Evolutionary conservation across 805 yeast genomes (phyloP), one percentile per base, ranked within the genome.

Genomic region (Kodamaea laetipori): DNA sequence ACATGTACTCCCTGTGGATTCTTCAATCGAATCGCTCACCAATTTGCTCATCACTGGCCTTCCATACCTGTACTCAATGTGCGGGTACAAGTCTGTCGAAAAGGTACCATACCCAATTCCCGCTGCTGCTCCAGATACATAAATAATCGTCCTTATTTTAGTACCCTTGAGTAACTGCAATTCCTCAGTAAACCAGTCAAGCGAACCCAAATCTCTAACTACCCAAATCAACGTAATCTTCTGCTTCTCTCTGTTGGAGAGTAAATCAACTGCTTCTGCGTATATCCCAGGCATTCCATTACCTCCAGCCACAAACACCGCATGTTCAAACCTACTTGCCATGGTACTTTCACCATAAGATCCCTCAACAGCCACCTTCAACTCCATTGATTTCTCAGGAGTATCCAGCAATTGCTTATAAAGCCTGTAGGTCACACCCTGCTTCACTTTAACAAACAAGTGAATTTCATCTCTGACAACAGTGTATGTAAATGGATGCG

Each of bases 271-370:
- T 1, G 54, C 78, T 44, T 78, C 71, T 2, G 79, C 66, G 32
- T 74, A 64, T 7, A 78, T 65, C 0, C 81, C 84, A 0, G 87
- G 78, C 53, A 81, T 71, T 8, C 87, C 87, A 48, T 78, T 77
- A 4, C 86, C 87, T 7, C 86, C 86, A 3, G 84, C 82, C 32
- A 81, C 59, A 34, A 80, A 69, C 6, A 80, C 60, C 1, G 76
- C 74, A 37, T 70, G 68, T 26, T 68, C 69, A 52, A 74, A 79
- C 15, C 70, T 65, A 37, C 67, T 67, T 45, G 77, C 74, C 1
- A 81, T 82, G 2, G 70, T 55, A 11, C 56, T 55, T 3, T 64
- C 58, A 1, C 86, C 86, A 51, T 82, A 81, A 0, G 84, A 82
- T 0, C 87, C 87, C 51, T 81, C 87, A 15, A 81, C 68, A 7